These are phyloP conservation scores for Saitozyma sp. DNA, from an alignment of 768 basidiomycete species.

Conservation along the genomic window DNA sequence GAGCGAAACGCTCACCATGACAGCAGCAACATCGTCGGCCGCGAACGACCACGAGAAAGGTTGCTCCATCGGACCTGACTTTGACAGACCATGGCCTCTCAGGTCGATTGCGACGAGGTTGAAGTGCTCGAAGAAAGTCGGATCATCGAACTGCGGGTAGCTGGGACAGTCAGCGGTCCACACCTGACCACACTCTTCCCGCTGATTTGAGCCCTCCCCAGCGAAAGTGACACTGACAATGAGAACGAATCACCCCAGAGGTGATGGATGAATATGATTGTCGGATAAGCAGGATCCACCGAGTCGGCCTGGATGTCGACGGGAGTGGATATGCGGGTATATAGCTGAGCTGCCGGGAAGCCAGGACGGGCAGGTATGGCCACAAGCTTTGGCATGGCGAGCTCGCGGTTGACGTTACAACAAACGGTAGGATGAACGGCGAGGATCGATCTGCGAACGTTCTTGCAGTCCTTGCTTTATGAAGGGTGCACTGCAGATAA, in stretches of 20 bases:
- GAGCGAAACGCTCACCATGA: conserved; percentile 7
- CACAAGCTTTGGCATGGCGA: not conserved
- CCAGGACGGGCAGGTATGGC: conserved; percentile 11
- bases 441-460: too few relatives aligned
- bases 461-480: too few relatives aligned
- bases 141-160: conserved; percentile 31
- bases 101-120: conserved; percentile 27
- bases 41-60: not conserved
- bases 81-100: conserved; percentile 20
- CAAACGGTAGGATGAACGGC: too few relatives aligned
- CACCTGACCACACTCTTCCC: not conserved
- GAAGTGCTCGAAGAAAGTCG: conserved; percentile 19
- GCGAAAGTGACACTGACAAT: conserved; percentile 1
- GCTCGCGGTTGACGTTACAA: too few relatives aligned
- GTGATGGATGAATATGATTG: conserved; percentile 16
- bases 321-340: conserved; percentile 9
- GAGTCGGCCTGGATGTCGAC: conserved; percentile 5
- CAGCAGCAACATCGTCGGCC: conserved; percentile 7
- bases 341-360: conserved; percentile 1
- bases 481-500: too few relatives aligned
- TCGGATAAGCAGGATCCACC: conserved; percentile 17
- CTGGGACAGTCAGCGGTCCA: conserved; percentile 6
- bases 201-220: too few relatives aligned
- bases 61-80: not conserved
- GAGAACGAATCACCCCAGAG: conserved; percentile 22